Conservation (phyloP, 1,284 basidiomycete species). For the Agaricales sp. region DNA sequence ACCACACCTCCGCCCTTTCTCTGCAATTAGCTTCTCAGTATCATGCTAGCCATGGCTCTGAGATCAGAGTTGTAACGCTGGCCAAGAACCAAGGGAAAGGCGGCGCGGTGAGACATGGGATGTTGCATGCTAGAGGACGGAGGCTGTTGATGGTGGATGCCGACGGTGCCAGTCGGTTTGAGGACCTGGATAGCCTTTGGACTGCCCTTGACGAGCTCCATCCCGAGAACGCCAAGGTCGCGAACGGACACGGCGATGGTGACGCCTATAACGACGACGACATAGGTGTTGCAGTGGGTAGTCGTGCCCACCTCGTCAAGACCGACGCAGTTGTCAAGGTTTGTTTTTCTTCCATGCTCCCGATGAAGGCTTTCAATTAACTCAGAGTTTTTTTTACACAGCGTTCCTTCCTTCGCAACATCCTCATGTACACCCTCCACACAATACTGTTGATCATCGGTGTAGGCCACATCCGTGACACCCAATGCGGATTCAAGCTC, state of each 20-base stretch:
- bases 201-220: slow-evolving; percentile 56
- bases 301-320: slow-evolving; percentile 83
- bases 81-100: slow-evolving; percentile 84
- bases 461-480: slow-evolving; percentile 83
- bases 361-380: background rate
- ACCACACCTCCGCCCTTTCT: slow-evolving; percentile 61
- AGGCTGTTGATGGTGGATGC: slow-evolving; percentile 90
- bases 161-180: slow-evolving; percentile 83
- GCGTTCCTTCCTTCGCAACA: slow-evolving; percentile 81
- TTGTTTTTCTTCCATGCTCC: slow-evolving; percentile 12
- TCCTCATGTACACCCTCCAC: slow-evolving; percentile 90
- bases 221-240: slow-evolving; percentile 20
- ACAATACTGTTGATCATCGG: slow-evolving; percentile 76
- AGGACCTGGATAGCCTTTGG: slow-evolving; percentile 72
- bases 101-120: slow-evolving; percentile 84
- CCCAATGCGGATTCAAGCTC: slow-evolving; percentile 95
- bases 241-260: background rate
- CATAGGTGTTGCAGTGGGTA: slow-evolving; percentile 66
- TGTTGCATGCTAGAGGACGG: slow-evolving; percentile 70
- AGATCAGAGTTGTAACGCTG: slow-evolving; percentile 72
- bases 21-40: slow-evolving; percentile 54
- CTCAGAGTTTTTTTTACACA: slow-evolving; percentile 29
- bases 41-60: slow-evolving; percentile 21
- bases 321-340: slow-evolving; percentile 94
- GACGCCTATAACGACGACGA: background rate